phyloP scores from a whole-genome alignment of 2,329 filamentous ascomycete species.

The Escovopsis sp. region DNA sequence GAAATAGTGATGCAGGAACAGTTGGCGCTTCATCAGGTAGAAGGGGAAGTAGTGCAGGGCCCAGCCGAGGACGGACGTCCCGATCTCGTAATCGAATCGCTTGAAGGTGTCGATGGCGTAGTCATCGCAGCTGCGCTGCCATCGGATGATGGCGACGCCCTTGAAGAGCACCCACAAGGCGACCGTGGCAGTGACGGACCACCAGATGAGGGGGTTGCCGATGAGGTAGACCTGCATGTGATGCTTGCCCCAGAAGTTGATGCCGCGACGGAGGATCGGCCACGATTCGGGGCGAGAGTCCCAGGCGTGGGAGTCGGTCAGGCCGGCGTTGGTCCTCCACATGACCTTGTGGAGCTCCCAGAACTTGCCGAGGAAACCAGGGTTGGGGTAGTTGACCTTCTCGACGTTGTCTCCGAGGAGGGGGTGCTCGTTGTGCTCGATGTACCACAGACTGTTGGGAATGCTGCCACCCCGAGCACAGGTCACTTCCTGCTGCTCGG shows the following conservation, averaged over 20 bases:
- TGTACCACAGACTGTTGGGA: slow-evolving; percentile 94
- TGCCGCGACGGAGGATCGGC: slow-evolving; percentile 83
- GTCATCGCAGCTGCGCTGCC: slow-evolving; percentile 87
- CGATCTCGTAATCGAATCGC: slow-evolving; percentile 95
- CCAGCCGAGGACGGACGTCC: slow-evolving; percentile 82
- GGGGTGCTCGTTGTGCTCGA: slow-evolving; percentile 82
- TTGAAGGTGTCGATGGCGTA: slow-evolving; percentile 75
- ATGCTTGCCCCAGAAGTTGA: slow-evolving; percentile 98
- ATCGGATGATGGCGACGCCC: slow-evolving; percentile 71
- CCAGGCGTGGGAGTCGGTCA: slow-evolving; percentile 95
- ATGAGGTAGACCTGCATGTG: slow-evolving; percentile 93
- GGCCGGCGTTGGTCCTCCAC: slow-evolving; percentile 95
- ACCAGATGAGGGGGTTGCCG: slow-evolving; percentile 93
- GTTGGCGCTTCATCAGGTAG: slow-evolving; percentile 92
- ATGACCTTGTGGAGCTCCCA: slow-evolving; percentile 95
- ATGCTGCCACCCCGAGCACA: slow-evolving; percentile 83
- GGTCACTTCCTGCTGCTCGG: slow-evolving; percentile 97
- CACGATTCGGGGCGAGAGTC: slow-evolving; percentile 89
- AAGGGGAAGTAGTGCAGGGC: slow-evolving; percentile 98
- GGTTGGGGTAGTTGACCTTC: slow-evolving; percentile 90
- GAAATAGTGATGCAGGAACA: slow-evolving; percentile 98
- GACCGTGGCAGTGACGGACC: slow-evolving; percentile 68
- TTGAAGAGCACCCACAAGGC: slow-evolving; percentile 72
- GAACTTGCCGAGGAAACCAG: slow-evolving; percentile 95
- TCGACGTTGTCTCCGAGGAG: slow-evolving; percentile 60